Evolutionary conservation across 2,329 filamentous ascomycete genomes (phyloP).

Genomic region (Aschersonia sp.): DNA sequence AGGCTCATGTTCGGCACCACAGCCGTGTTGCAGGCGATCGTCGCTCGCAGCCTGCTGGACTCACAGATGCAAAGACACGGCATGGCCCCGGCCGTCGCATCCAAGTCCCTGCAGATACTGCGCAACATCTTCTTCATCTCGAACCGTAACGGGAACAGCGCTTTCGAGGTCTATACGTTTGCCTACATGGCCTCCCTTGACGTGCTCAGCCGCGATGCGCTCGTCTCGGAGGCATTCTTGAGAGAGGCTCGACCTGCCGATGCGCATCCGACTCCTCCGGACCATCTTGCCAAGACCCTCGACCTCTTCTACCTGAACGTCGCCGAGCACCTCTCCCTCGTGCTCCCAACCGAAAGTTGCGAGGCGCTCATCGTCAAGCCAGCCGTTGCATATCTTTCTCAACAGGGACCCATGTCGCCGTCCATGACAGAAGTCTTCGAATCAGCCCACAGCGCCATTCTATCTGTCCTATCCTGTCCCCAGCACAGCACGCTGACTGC

Average conservation of each 20-base stretch:
- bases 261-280: conserved; percentile 8
- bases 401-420: conserved; percentile 25
- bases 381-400: conserved; percentile 56
- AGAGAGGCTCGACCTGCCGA: conserved; percentile 36
- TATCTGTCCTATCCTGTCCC: conserved; percentile 68
- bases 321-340: conserved; percentile 66
- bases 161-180: conserved; percentile 75
- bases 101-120: conserved; percentile 57
- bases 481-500: conserved; percentile 59
- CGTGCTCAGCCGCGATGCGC: conserved; percentile 57
- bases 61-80: conserved; percentile 25
- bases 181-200: conserved; percentile 73
- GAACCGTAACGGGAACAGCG: conserved; percentile 52
- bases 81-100: conserved; percentile 48
- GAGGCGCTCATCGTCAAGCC: conserved; percentile 62
- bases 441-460: conserved; percentile 67
- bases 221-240: conserved; percentile 52
- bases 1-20: conserved; percentile 63
- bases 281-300: conserved; percentile 48
- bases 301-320: conserved; percentile 82
- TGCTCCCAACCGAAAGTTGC: conserved; percentile 49
- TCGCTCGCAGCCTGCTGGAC: conserved; percentile 47
- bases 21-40: conserved; percentile 58
- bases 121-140: conserved; percentile 74
- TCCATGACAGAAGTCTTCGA: conserved; percentile 57